phyloP scores from a whole-genome alignment of 768 basidiomycete genomes.

The Russula griseocarnosa region DNA sequence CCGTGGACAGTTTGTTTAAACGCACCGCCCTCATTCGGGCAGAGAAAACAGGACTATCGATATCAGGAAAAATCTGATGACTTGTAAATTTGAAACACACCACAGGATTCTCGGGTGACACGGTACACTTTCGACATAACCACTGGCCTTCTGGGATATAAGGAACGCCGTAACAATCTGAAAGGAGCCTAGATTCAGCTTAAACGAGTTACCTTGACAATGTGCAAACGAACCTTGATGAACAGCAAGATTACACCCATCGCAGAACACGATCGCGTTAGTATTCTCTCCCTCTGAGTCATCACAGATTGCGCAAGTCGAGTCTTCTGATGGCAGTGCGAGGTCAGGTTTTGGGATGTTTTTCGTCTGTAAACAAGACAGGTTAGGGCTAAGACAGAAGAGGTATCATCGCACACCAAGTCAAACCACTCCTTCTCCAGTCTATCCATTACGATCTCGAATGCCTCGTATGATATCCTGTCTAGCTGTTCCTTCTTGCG shows the following conservation, averaged over 20 bases:
- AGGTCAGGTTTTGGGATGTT: slow-evolving; percentile 86
- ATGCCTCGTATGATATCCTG: slow-evolving; percentile 73
- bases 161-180: slow-evolving; percentile 98
- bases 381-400: slow-evolving; percentile 6
- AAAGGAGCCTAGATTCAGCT: background rate
- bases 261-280: slow-evolving; percentile 98
- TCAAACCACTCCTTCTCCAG: slow-evolving; percentile 99
- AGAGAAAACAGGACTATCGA: slow-evolving; percentile 84
- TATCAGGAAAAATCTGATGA: background rate
- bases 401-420: slow-evolving; percentile 52
- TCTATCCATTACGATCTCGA: slow-evolving; percentile 96
- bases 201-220: background rate
- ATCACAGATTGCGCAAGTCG: slow-evolving; percentile 94
- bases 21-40: slow-evolving; percentile 94
- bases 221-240: slow-evolving; percentile 73
- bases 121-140: slow-evolving; percentile 97
- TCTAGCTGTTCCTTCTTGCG: slow-evolving; percentile 72
- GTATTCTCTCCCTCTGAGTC: slow-evolving; percentile 98
- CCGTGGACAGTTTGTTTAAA: slow-evolving; percentile 95
- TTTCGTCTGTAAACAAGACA: slow-evolving; percentile 61
- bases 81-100: slow-evolving; percentile 44
- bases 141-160: slow-evolving; percentile 99
- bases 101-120: slow-evolving; percentile 94
- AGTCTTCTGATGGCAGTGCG: slow-evolving; percentile 89
- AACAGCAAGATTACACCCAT: slow-evolving; percentile 98